Base-by-base conservation (phyloP, 192 early-diverging fungal genomes). In the Chytriomyces sp. region DNA sequence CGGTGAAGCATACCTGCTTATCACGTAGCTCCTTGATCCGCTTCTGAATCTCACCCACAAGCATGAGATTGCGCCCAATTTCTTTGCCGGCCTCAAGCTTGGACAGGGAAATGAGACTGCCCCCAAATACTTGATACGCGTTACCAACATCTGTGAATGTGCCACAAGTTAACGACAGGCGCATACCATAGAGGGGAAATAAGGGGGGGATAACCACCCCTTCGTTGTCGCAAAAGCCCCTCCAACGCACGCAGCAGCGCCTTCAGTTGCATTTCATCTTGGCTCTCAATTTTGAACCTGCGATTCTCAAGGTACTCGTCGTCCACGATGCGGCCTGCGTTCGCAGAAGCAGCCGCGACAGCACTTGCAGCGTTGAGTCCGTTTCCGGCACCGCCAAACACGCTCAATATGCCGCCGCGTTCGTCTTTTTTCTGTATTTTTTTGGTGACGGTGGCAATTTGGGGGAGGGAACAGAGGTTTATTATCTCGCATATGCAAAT, bases 101-200 rank as follows among this genome's bases (percentile, higher is more conserved):
- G 1, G 89, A 87, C 49, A 98, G 82, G 2, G 88, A 82, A 28
- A 88, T 77, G 59, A 96, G 84, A n/a, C 84, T 86, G 58, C 92
- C 89, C 38, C 91, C 93, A 72, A 95, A 89, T 70, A 94, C 96
- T n/a, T 81, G 77, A 3, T 88, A 88, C 88, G 93, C 79, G 85
- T 86, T 38, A 37, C 55, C 58, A 31, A 74, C 28, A 26, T 64
- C 73, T 79, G 37, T 19, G 65, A 26, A 31, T 95, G 92, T 40
- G 89, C 89, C 53, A 88, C 86, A 31, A 98, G 85, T 75, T 93
- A 91, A 59, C 90, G 88, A 57, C 90, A 92, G 36, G 96, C 87
- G 94, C 94, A 96, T 68, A 93, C 77, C 79, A 98, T 96, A 79
- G 96, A 94, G 30, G 89, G 82, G 77, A 93, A 98, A 25, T 94